Percentiles rank a stretch among this genome's conserved stretches.
Evolutionary conservation across 805 yeast genomes (phyloP).

Genomic region (Kodamaea leandrae): DNA sequence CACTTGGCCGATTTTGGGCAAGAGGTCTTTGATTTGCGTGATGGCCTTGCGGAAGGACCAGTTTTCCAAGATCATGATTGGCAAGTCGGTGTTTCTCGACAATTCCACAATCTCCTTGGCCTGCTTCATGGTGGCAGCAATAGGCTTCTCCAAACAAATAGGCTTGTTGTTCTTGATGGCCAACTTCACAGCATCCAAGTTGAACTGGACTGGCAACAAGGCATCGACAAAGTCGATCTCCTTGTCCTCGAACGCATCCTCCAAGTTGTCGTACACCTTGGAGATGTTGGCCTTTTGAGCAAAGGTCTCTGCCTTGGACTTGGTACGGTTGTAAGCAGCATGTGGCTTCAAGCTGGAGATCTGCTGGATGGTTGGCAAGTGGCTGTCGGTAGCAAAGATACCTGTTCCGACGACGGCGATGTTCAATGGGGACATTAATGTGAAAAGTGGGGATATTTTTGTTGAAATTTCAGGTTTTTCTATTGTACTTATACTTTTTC

Average conservation of each 20-base stretch:
- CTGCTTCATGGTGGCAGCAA: slow-evolving; percentile 80
- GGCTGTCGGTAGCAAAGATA: slow-evolving; percentile 82
- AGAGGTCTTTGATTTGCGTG: slow-evolving; percentile 45
- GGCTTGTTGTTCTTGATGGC: slow-evolving; percentile 79
- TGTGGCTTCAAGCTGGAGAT: slow-evolving; percentile 52
- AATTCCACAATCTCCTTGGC: slow-evolving; percentile 77
- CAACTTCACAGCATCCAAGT: slow-evolving; percentile 61
- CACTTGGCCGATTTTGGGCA: slow-evolving; percentile 71
- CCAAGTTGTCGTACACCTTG: slow-evolving; percentile 60
- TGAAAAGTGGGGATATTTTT: neutral
- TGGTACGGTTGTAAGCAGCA: slow-evolving; percentile 83
- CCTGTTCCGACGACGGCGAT: slow-evolving; percentile 79
- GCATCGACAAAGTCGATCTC: slow-evolving; percentile 78
- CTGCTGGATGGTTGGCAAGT: slow-evolving; percentile 68
- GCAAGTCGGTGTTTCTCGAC: slow-evolving; percentile 57
- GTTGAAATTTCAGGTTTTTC: neutral
- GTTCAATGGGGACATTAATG: slow-evolving; percentile 31
- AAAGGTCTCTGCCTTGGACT: slow-evolving; percentile 75
- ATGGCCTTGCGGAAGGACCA: slow-evolving; percentile 75
- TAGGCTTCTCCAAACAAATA: slow-evolving; percentile 82
- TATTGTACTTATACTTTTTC: neutral
- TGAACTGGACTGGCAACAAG: slow-evolving; percentile 83
- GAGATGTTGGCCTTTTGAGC: slow-evolving; percentile 60
- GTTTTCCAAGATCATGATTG: slow-evolving; percentile 80
- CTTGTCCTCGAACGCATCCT: slow-evolving; percentile 63